Base-by-base conservation (phyloP, 2,329 filamentous ascomycete species). In the Phialemonium atrogriseum region DNA sequence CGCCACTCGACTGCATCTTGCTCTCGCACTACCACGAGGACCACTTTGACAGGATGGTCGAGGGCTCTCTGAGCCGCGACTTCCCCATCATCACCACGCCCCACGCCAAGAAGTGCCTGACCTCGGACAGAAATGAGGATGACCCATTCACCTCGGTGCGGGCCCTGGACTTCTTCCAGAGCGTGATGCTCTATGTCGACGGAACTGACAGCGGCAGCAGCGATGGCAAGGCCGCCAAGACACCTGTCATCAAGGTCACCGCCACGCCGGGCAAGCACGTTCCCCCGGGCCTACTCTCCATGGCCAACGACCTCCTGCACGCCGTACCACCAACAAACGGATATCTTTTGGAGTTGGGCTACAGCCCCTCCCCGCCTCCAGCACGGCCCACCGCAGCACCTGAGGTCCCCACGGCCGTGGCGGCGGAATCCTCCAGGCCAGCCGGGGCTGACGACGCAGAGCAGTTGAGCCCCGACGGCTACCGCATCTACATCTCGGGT, bases 261-360 rank as follows among this genome's bases (percentile, higher is more conserved):
- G 76, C 60, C 3, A 77, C 74, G 68, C 77, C 77, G 1, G 77
- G 73, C 2, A 77, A 80, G 45, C 77, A 81, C 46, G 66, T 81
- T 5, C 58, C 59, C 2, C 56, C 57, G 1, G 58, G 58, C 0
- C 45, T 47, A n/a, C 39, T 60, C 10, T 38, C 45, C 0, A 36
- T 65, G 7, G 54, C 68, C 20, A 59, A 63, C 32, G 49, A 60
- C 19, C 15, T 60, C 5, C 40, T 60, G 3, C 34, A 47, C 21
- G 52, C 65, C 32, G 66, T 80, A 4, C 77, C 77, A 5, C 77
- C 75, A 3, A 78, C 70, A 1, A 80, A 80, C 45, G 76, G 77
- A 19, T 81, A 76, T 74, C 70, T 81, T 55, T 38, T 81, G 4
- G 75, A 81, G 49, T 54, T 81, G 8, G 75, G 76, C 1, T 64